Evolutionary conservation across 164 flowering plant genomes (phyloP).

Genomic region (Stephania yunnanensis): DNA sequence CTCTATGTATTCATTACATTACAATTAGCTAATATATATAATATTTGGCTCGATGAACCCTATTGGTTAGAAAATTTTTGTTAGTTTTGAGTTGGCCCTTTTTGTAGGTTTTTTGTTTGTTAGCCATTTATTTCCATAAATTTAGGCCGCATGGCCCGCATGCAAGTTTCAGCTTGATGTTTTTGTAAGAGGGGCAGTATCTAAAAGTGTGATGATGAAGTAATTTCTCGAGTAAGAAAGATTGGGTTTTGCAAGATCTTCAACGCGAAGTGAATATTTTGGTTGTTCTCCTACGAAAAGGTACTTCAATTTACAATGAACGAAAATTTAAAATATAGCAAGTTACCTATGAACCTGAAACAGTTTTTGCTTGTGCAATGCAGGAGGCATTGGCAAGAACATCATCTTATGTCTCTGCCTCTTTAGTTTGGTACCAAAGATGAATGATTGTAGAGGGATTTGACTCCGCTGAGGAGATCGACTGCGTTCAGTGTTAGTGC

Average conservation of each 20-base stretch:
- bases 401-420: conserved; percentile 48
- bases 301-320: background rate
- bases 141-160: background rate
- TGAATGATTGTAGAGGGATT: conserved; percentile 63
- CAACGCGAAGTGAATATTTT: background rate
- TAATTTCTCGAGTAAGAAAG: background rate
- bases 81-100: background rate
- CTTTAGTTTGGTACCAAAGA: conserved; percentile 57
- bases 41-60: background rate
- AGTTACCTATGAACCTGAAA: background rate
- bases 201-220: background rate
- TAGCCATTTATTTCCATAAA: background rate
- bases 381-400: conserved; percentile 54
- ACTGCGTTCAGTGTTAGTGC: conserved; percentile 8
- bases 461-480: conserved; percentile 29
- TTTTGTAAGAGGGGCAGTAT: background rate
- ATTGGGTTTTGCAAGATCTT: background rate
- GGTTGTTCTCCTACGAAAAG: background rate
- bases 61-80: background rate
- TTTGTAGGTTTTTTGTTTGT: background rate
- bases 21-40: background rate
- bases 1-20: background rate
- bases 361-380: conserved; percentile 32
- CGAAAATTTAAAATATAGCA: background rate
- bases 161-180: background rate